Evolutionary conservation across 225 moss, liverwort and hornwort genomes (phyloP).

Genomic region (Thuidium tamariscinum): DNA sequence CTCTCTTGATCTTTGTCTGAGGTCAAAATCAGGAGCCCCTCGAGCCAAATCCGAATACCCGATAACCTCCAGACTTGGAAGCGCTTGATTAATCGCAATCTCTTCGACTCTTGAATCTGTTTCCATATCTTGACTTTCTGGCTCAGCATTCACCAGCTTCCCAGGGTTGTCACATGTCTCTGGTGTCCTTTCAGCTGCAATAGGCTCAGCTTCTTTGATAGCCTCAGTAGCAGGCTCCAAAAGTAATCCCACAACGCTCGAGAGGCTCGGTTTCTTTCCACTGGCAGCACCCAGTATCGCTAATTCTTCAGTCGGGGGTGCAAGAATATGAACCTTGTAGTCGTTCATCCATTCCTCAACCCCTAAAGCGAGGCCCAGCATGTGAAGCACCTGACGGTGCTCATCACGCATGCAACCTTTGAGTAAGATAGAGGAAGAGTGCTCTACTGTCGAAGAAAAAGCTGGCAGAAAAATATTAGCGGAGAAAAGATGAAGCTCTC

Average conservation of each 20-base stretch:
- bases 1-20: conserved; percentile 20
- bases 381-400: conserved; percentile 59
- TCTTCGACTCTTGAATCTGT: not conserved
- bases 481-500: conserved; percentile 55
- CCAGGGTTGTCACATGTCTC: not conserved
- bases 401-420: conserved; percentile 24
- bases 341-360: conserved; percentile 59
- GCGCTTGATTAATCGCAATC: not conserved
- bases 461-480: conserved; percentile 65
- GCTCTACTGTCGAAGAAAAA: conserved; percentile 40
- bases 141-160: not conserved
- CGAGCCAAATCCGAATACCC: not conserved
- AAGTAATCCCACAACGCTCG: not conserved
- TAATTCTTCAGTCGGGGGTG: not conserved
- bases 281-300: not conserved
- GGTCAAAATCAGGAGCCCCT: not conserved
- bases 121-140: not conserved
- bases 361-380: conserved; percentile 60
- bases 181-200: not conserved
- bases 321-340: conserved; percentile 28
- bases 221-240: not conserved
- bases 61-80: not conserved
- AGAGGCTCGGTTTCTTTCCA: not conserved
- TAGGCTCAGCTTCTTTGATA: not conserved
- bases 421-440: conserved; percentile 28